Percentiles rank a stretch among this genome's conserved stretches.
These are phyloP conservation scores for Effrenium voratum DNA, from an alignment of 73 alveolate genomes.

Conservation along the genomic window DNA sequence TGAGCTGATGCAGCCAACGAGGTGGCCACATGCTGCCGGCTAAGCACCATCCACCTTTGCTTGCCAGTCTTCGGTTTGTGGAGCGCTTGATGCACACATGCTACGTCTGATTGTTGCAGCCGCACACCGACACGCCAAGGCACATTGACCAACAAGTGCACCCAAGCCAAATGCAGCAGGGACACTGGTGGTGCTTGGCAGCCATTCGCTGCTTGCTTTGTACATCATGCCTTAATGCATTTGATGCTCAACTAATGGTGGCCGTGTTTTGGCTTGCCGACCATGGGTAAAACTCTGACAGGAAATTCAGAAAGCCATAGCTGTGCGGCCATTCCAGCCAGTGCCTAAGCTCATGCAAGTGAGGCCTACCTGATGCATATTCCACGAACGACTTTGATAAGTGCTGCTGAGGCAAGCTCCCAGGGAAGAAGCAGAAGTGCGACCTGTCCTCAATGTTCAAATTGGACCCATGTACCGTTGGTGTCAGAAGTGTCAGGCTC, in stretches of 20 bases:
- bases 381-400: neutral
- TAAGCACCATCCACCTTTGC: constrained; percentile 69
- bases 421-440: constrained; percentile 66
- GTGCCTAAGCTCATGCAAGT: neutral
- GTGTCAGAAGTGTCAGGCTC: no score
- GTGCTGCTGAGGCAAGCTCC: constrained; percentile 6
- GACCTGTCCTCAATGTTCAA: constrained; percentile 20
- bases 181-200: constrained; percentile 50
- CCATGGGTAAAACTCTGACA: constrained; percentile 21
- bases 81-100: neutral
- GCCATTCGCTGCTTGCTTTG: constrained; percentile 38
- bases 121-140: neutral
- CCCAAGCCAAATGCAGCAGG: neutral
- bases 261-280: neutral
- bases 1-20: neutral
- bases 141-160: neutral
- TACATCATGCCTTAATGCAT: neutral
- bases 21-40: constrained; percentile 34
- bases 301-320: neutral
- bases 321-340: constrained; percentile 27
- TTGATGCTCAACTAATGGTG: neutral
- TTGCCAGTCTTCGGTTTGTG: neutral
- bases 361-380: no score
- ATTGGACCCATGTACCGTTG: no score
- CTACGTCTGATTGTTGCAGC: neutral